Conservation (phyloP, 225 moss, liverwort and hornwort genomes). For the Rhytidiadelphus loreus region DNA sequence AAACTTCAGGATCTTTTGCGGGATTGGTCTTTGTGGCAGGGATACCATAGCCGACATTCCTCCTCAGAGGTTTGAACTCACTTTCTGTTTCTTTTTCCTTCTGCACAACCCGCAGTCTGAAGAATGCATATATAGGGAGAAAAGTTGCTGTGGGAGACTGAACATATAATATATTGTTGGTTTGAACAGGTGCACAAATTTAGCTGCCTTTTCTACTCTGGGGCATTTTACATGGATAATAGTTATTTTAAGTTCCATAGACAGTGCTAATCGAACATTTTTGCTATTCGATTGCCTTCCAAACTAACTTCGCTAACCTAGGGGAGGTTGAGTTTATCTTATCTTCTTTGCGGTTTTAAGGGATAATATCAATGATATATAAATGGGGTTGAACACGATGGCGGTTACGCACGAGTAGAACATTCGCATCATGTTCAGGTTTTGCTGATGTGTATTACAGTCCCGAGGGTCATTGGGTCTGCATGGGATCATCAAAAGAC, state of each 20-base stretch:
- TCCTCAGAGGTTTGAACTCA: constrained; percentile 14
- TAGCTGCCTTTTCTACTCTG: background rate
- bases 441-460: background rate
- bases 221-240: background rate
- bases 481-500: background rate
- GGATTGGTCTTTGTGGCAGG: constrained; percentile 74
- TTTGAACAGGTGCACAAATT: background rate
- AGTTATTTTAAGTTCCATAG: background rate
- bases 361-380: background rate
- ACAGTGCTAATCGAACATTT: background rate
- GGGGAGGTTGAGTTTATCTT: background rate
- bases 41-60: constrained; percentile 38
- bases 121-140: background rate
- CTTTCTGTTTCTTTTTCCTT: background rate
- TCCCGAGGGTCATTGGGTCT: background rate
- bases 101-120: background rate
- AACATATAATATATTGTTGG: background rate
- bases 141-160: background rate
- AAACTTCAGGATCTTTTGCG: constrained; percentile 65
- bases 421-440: background rate
- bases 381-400: background rate
- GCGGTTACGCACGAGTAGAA: background rate
- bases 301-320: background rate
- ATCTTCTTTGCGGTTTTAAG: background rate
- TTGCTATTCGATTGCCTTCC: background rate